These are phyloP conservation scores for Diaporthe helianthi DNA, from an alignment of 2,329 filamentous ascomycete genomes.

Conservation along the genomic window DNA sequence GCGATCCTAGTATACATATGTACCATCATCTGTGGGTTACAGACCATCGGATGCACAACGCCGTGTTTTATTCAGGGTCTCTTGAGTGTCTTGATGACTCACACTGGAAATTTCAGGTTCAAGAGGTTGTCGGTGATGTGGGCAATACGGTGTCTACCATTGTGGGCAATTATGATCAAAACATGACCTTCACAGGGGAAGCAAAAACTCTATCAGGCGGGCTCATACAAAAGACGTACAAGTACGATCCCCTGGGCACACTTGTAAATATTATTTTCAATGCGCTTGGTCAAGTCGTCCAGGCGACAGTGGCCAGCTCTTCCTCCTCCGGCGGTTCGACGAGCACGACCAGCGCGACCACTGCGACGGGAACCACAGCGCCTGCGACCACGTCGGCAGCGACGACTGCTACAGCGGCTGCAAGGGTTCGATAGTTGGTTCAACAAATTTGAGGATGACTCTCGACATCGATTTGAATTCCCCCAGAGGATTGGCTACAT, in stretches of 20 bases:
- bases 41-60: background rate
- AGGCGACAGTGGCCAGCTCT: conserved; percentile 49
- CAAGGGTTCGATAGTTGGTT: background rate
- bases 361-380: conserved; percentile 17
- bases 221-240: conserved; percentile 58
- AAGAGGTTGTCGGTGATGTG: conserved; percentile 59
- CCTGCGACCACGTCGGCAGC: conserved; percentile 20
- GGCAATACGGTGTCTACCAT: conserved; percentile 56
- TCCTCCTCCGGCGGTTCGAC: background rate
- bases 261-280: conserved; percentile 64
- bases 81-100: background rate
- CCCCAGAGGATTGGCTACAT: too few species aligned
- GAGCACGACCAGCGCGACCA: conserved; percentile 18
- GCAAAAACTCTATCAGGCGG: conserved; percentile 45
- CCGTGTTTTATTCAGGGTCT: too few species aligned
- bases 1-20: too few species aligned
- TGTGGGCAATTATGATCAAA: conserved; percentile 63
- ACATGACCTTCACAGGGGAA: conserved; percentile 61
- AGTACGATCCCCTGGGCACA: conserved; percentile 55
- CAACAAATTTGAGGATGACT: too few species aligned
- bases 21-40: too few species aligned
- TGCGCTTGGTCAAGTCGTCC: conserved; percentile 60
- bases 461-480: too few species aligned
- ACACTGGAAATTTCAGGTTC: conserved; percentile 43
- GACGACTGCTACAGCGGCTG: conserved; percentile 27